Percentiles rank a stretch among this genome's conserved stretches.
Evolutionary conservation across 495 filamentous ascomycete genomes (phyloP).

Genomic region (Astrocystis sublimbata): DNA sequence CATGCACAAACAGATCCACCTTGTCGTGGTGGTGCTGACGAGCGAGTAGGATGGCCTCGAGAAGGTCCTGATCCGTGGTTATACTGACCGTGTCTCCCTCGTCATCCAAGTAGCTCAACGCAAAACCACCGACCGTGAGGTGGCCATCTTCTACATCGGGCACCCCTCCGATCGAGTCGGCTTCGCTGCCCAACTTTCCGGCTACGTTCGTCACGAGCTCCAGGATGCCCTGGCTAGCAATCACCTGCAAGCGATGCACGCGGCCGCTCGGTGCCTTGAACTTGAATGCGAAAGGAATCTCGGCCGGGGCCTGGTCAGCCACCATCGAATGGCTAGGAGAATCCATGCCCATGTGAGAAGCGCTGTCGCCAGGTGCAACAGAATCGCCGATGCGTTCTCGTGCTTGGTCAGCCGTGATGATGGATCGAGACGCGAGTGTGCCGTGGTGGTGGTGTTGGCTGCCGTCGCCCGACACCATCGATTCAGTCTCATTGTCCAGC

Average conservation of each 20-base stretch:
- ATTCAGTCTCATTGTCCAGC: constrained; percentile 94
- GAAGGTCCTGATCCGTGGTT: constrained; percentile 89
- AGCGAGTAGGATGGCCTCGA: constrained; percentile 85
- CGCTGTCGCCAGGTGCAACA: constrained; percentile 89
- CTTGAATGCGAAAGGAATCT: constrained; percentile 92
- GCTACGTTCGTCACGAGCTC: constrained; percentile 78
- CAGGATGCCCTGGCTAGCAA: constrained; percentile 74
- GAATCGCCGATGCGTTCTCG: constrained; percentile 67
- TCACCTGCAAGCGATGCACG: constrained; percentile 87
- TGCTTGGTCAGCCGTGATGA: constrained; percentile 74
- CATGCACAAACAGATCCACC: constrained; percentile 96
- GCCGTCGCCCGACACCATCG: constrained; percentile 89
- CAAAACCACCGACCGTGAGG: constrained; percentile 79
- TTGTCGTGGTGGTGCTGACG: constrained; percentile 78
- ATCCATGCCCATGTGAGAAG: constrained; percentile 85
- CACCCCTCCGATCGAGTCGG: constrained; percentile 80
- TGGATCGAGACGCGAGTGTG: constrained; percentile 59
- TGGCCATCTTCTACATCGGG: constrained; percentile 75
- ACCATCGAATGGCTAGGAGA: constrained; percentile 66
- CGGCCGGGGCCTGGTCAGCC: constrained; percentile 58
- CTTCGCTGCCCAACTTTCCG: constrained; percentile 84
- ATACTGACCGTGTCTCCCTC: constrained; percentile 98
- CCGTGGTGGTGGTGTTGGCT: constrained; percentile 61
- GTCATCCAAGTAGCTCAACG: constrained; percentile 94
- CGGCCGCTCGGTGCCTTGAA: constrained; percentile 98